phyloP scores from a whole-genome alignment of 177 flowering plant species.

The Vitis hybrid region DNA sequence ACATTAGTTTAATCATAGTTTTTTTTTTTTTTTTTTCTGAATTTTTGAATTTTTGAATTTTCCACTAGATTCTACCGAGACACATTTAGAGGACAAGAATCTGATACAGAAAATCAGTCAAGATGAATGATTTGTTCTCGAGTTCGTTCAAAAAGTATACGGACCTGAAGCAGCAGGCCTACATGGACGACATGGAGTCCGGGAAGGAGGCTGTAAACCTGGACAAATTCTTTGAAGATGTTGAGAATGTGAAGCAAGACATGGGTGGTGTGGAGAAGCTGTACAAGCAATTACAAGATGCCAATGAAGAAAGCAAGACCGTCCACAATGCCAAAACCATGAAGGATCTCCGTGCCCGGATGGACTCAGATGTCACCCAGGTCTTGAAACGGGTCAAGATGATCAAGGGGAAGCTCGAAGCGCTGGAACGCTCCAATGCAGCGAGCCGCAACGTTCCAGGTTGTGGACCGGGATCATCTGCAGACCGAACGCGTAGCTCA shows the following conservation, averaged over 20 bases:
- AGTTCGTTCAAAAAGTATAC: slow-evolving; percentile 51
- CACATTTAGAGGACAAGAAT: background rate
- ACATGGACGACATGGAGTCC: slow-evolving; percentile 41
- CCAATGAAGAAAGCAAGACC: slow-evolving; percentile 49
- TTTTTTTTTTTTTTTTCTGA: background rate
- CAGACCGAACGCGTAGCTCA: slow-evolving; percentile 52
- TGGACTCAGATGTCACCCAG: slow-evolving; percentile 47
- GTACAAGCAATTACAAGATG: slow-evolving; percentile 43
- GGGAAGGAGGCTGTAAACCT: slow-evolving; percentile 35
- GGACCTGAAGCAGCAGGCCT: slow-evolving; percentile 40
- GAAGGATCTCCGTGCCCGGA: slow-evolving; percentile 42
- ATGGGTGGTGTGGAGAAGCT: slow-evolving; percentile 45
- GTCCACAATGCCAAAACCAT: slow-evolving; percentile 53
- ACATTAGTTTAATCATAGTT: background rate
- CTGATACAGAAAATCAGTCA: slow-evolving; percentile 1
- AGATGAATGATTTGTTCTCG: slow-evolving; percentile 66
- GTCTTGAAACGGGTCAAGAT: slow-evolving; percentile 44
- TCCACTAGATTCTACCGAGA: no score
- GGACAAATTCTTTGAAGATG: slow-evolving; percentile 52
- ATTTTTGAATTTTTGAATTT: background rate
- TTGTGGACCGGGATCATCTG: slow-evolving; percentile 60
- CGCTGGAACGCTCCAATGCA: slow-evolving; percentile 46
- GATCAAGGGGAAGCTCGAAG: slow-evolving; percentile 54
- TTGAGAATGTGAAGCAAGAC: slow-evolving; percentile 53
- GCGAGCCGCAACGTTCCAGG: slow-evolving; percentile 40